A percentile compares a stretch with the other conserved stretches of the same genome.
These are phyloP conservation scores for Paecilomyces formosus DNA, from an alignment of 2,329 filamentous ascomycete species.

Conservation along the genomic window DNA sequence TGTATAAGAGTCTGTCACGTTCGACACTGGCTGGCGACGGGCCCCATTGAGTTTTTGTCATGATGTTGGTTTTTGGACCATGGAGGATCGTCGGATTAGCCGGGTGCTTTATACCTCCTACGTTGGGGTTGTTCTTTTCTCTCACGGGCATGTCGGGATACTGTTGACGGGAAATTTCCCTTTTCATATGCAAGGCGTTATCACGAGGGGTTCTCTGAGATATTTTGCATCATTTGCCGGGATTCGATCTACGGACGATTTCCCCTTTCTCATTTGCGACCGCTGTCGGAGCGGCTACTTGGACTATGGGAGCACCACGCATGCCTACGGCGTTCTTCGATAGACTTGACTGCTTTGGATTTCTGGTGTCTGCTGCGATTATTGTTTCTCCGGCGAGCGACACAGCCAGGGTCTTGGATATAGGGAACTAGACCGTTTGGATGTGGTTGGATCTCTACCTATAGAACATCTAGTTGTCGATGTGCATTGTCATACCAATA, in stretches of 20 bases:
- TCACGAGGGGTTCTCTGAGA: conserved; percentile 12
- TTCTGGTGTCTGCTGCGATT: neutral
- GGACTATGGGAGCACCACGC: neutral
- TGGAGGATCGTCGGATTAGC: conserved; percentile 1
- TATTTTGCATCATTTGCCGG: conserved; percentile 9
- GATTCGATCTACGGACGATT: conserved; percentile 1
- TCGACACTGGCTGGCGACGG: neutral
- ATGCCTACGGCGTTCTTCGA: neutral
- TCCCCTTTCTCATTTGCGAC: neutral
- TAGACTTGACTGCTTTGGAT: neutral
- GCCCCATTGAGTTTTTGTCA: neutral
- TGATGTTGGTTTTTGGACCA: neutral
- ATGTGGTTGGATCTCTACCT: neutral
- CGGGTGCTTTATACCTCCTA: neutral
- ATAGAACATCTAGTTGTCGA: neutral
- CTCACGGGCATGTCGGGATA: neutral
- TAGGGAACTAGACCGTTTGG: neutral
- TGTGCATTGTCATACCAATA: neutral
- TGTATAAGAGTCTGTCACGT: conserved; percentile 46
- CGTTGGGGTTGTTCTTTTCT: neutral
- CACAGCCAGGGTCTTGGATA: neutral
- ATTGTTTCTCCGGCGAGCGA: neutral
- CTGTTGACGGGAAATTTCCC: neutral
- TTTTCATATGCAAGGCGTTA: conserved; percentile 19
- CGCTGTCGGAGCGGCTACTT: neutral